Evolutionary conservation across 2,329 filamentous ascomycete genomes (phyloP).

Genomic region (Phyllosticta citriasiana): DNA sequence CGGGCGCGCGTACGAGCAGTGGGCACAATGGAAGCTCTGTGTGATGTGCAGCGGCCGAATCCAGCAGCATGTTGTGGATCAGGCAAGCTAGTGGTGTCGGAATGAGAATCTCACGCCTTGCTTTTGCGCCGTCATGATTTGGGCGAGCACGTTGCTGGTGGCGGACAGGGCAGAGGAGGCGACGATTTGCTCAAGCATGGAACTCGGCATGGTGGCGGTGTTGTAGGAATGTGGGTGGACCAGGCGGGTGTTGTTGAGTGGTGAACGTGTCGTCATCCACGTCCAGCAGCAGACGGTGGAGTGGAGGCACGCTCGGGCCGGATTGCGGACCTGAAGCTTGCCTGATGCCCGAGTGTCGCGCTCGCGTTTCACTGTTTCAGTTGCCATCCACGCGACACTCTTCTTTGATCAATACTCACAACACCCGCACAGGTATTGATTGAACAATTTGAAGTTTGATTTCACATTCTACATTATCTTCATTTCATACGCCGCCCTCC

Average conservation of each 20-base stretch:
- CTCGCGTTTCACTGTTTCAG: not conserved
- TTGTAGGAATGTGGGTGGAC: not conserved
- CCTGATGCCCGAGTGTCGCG: not conserved
- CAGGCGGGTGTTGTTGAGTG: not conserved
- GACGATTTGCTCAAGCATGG: conserved; percentile 26
- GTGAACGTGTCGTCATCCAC: not conserved
- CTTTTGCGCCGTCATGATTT: conserved; percentile 55
- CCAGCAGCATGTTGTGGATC: not conserved
- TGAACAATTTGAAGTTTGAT: not conserved
- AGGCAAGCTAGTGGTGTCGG: not conserved
- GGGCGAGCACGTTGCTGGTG: conserved; percentile 63
- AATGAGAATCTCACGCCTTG: conserved; percentile 39
- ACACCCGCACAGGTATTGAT: not conserved
- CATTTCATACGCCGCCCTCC: conserved; percentile 18
- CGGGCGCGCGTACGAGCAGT: not conserved
- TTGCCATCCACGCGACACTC: not conserved
- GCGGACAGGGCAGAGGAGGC: conserved; percentile 57
- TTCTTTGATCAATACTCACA: not conserved
- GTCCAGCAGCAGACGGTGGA: not conserved
- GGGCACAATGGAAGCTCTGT: not conserved
- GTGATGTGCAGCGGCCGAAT: not conserved
- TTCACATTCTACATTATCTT: not conserved
- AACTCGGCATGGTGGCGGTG: not conserved
- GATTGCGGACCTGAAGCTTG: not conserved
- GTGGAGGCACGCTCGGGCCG: not conserved